These are phyloP conservation scores for Phytophthora melonis DNA, from an alignment of 352 stramenopile genomes.

Conservation along the genomic window DNA sequence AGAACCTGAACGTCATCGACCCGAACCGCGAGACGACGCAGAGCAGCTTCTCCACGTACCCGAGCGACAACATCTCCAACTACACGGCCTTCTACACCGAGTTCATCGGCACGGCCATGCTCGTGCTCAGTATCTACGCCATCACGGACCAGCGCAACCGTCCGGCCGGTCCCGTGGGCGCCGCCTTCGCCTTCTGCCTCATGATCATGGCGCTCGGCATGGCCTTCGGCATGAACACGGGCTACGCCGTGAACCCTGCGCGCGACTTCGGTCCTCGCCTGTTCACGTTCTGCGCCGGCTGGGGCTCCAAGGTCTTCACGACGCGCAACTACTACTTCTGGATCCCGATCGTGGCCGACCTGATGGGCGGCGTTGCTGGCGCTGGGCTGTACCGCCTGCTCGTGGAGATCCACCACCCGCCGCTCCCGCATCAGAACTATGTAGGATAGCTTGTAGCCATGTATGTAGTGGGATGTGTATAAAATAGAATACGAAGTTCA, in stretches of 20 bases:
- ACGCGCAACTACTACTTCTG: constrained; percentile 55
- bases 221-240: constrained; percentile 60
- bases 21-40: constrained; percentile 49
- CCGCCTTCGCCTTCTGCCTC: constrained; percentile 44
- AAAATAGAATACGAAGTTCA: no score
- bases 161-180: constrained; percentile 36
- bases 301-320: constrained; percentile 57
- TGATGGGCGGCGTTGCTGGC: constrained; percentile 42
- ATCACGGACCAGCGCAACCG: constrained; percentile 59
- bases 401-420: constrained; percentile 55
- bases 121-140: constrained; percentile 54
- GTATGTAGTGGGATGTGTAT: no score
- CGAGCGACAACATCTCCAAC: constrained; percentile 49
- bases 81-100: constrained; percentile 61
- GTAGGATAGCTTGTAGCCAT: not conserved
- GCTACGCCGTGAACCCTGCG: constrained; percentile 62
- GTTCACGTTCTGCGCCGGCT: constrained; percentile 43
- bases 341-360: constrained; percentile 44
- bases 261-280: constrained; percentile 61
- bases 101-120: constrained; percentile 57
- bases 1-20: constrained; percentile 52
- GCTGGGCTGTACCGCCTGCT: constrained; percentile 42
- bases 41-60: constrained; percentile 54
- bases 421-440: constrained; percentile 17
- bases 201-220: constrained; percentile 66